Evolutionary conservation across 169 alveolate species (phyloP).

Genomic region (Cryptosporidium felis): DNA sequence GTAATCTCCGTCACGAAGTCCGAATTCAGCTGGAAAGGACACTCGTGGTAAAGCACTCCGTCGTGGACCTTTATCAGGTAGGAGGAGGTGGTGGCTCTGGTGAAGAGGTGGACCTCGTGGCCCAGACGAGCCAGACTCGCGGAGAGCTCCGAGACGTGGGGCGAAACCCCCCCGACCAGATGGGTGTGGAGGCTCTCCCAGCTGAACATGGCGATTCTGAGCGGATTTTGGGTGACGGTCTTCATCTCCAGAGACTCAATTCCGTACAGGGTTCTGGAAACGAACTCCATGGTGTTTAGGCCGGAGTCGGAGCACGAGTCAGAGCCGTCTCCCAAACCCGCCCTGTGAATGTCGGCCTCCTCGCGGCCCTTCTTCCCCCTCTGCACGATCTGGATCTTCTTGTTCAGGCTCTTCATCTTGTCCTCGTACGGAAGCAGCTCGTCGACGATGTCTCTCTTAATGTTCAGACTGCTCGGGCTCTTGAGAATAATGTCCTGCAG

Average conservation of each 20-base stretch:
- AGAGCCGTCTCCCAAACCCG: background rate
- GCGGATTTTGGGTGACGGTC: slow-evolving; percentile 63
- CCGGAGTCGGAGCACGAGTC: background rate
- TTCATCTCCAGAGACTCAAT: slow-evolving; percentile 64
- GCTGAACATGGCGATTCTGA: slow-evolving; percentile 77
- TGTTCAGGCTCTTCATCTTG: slow-evolving; percentile 1
- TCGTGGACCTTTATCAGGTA: slow-evolving; percentile 71
- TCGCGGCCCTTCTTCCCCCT: background rate
- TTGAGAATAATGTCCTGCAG: slow-evolving; percentile 13
- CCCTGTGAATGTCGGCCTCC: background rate
- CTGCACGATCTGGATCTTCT: background rate
- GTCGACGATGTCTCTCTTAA: slow-evolving; percentile 32
- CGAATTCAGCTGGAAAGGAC: slow-evolving; percentile 75
- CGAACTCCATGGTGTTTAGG: slow-evolving; percentile 17
- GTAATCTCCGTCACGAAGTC: slow-evolving; percentile 81
- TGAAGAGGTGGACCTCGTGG: slow-evolving; percentile 80
- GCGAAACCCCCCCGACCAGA: slow-evolving; percentile 80
- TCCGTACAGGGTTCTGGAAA: slow-evolving; percentile 23
- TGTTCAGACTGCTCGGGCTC: slow-evolving; percentile 7
- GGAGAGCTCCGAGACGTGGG: slow-evolving; percentile 81
- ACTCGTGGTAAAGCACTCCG: slow-evolving; percentile 77
- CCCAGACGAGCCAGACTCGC: slow-evolving; percentile 80
- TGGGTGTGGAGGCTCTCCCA: slow-evolving; percentile 83
- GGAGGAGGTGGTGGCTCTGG: slow-evolving; percentile 74
- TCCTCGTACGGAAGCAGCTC: slow-evolving; percentile 32